Conservation (phyloP, 495 filamentous ascomycete genomes). For the Tuber borchii region DNA sequence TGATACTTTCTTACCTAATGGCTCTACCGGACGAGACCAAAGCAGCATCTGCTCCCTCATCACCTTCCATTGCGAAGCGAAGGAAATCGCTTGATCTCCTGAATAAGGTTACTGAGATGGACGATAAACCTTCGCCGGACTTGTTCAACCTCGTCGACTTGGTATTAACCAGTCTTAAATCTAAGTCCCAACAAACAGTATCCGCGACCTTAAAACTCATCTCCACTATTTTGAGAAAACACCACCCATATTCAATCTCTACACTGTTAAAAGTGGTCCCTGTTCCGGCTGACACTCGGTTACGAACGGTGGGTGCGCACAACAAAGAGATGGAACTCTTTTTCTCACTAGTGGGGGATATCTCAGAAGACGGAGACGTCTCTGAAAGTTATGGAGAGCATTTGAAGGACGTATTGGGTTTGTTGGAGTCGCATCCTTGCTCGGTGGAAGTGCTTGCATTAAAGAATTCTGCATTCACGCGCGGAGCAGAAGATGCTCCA, state of each 20-base stretch:
- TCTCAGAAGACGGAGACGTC: slow-evolving; percentile 60
- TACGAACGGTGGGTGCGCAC: slow-evolving; percentile 70
- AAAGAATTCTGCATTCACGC: slow-evolving; percentile 50
- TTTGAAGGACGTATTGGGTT: slow-evolving; percentile 66
- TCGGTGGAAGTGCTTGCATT: slow-evolving; percentile 55
- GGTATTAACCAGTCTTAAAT: slow-evolving; percentile 75
- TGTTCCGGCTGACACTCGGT: slow-evolving; percentile 48
- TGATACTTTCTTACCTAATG: slow-evolving; percentile 88
- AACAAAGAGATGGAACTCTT: slow-evolving; percentile 71
- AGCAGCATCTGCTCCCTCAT: slow-evolving; percentile 28
- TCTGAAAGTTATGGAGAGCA: slow-evolving; percentile 76
- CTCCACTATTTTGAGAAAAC: slow-evolving; percentile 73
- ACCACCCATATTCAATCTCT: slow-evolving; percentile 76
- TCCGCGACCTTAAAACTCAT: slow-evolving; percentile 79
- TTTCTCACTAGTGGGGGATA: slow-evolving; percentile 61
- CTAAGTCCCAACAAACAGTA: slow-evolving; percentile 78
- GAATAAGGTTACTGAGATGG: slow-evolving; percentile 63
- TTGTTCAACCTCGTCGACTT: slow-evolving; percentile 91
- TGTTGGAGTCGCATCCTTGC: slow-evolving; percentile 76
- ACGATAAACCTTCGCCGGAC: slow-evolving; percentile 67
- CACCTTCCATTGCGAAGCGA: slow-evolving; percentile 58
- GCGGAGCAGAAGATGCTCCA: slow-evolving; percentile 40
- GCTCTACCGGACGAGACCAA: slow-evolving; percentile 56
- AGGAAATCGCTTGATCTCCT: slow-evolving; percentile 82
- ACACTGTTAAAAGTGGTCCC: slow-evolving; percentile 63